phyloP scores from a whole-genome alignment of 345 rosid species.

The Arabis alpina region DNA sequence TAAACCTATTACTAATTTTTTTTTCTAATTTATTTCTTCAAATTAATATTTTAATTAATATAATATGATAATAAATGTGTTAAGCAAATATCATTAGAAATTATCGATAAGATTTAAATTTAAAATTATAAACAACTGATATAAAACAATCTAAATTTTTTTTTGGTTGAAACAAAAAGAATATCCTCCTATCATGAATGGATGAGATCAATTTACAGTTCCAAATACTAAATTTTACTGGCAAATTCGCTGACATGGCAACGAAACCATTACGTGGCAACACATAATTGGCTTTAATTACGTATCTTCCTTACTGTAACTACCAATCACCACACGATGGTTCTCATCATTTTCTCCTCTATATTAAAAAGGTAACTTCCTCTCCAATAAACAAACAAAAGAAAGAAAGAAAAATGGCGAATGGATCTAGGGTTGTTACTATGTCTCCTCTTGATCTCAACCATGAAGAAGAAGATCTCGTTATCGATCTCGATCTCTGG shows the following conservation, averaged over 20 bases:
- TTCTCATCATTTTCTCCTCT: conserved; percentile 14
- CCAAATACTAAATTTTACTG: conserved; percentile 2
- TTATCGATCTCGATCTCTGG: conserved; percentile 45
- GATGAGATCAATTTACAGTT: conserved; percentile 25
- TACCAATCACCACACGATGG: conserved; percentile 24
- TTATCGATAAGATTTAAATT: no score
- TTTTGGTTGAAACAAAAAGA: neutral
- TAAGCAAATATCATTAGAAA: no score
- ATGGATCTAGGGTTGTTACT: conserved; percentile 32
- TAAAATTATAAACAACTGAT: no score
- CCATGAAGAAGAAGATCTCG: conserved; percentile 15
- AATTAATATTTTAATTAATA: no score
- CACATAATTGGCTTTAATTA: conserved; percentile 2
- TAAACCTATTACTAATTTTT: no score
- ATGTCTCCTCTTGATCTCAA: conserved; percentile 39
- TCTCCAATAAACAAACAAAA: neutral
- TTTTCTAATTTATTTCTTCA: no score
- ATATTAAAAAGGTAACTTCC: conserved; percentile 34
- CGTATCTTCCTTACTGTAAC: conserved; percentile 31
- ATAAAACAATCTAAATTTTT: no score
- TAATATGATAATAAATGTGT: no score
- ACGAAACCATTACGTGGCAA: conserved; percentile 22
- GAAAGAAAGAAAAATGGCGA: conserved; percentile 33
- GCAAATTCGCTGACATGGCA: conserved; percentile 29
- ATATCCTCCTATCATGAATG: conserved; percentile 7